These are phyloP conservation scores for Typha latifolia DNA, from an alignment of 176 grass and related monocot species.

Conservation along the genomic window DNA sequence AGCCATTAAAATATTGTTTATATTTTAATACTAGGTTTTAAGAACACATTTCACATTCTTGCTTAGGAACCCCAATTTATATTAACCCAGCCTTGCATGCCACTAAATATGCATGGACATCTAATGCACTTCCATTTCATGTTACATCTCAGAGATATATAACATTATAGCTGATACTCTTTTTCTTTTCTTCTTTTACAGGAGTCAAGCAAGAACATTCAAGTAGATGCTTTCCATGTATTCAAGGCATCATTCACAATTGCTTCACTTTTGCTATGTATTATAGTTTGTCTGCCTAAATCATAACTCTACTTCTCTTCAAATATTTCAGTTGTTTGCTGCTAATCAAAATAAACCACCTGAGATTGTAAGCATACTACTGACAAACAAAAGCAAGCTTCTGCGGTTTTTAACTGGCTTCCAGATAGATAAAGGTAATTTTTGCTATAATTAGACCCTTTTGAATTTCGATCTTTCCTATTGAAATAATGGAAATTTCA, in stretches of 20 bases:
- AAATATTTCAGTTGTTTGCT: constrained; percentile 36
- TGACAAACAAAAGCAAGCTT: constrained; percentile 50
- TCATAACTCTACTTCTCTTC: background rate
- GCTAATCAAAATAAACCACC: constrained; percentile 44
- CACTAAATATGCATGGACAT: no score
- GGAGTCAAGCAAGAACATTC: constrained; percentile 52
- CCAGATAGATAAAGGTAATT: constrained; percentile 39
- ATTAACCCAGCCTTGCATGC: no score
- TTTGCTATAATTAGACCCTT: background rate
- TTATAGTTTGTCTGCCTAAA: background rate
- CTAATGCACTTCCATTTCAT: background rate
- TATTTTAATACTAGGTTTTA: no score
- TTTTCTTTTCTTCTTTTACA: constrained; percentile 6
- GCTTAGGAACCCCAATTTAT: no score
- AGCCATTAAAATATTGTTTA: no score
- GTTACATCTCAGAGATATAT: background rate
- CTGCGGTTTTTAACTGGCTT: constrained; percentile 43
- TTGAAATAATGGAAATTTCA: no score
- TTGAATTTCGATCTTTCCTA: no score
- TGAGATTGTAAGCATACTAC: constrained; percentile 40
- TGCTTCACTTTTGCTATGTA: background rate
- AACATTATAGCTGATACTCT: no score
- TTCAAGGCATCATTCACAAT: constrained; percentile 36
- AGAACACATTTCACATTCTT: no score
- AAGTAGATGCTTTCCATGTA: constrained; percentile 52